Evolutionary conservation across 1,284 basidiomycete species (phyloP), one percentile per base, ranked within the genome.

Genomic region (Malassezia brasiliensis): DNA sequence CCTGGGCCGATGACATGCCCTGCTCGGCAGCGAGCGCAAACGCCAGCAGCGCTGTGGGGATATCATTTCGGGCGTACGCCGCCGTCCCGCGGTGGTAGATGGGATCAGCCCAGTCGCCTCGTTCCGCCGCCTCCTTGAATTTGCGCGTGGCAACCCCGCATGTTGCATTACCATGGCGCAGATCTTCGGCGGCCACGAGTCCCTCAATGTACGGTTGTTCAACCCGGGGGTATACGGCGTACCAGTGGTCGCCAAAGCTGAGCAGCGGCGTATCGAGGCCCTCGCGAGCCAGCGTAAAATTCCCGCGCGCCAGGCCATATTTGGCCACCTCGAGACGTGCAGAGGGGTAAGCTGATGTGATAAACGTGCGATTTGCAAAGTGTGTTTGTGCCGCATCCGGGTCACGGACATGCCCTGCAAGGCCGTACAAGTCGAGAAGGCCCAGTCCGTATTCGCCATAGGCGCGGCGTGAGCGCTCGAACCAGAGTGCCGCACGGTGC

Each of bases 341-440:
- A 28, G 25, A 28, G 25, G 25, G 25, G 7, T 28, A 28, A 7
- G 25, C 4, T 7, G 25, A 28, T 3, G 25, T 28, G 25, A 28
- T 28, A 7, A 28, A 28, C 25, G 25, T 4, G 25, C 25, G 25
- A 7, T 28, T 28, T 28, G 25, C 25, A 28, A 28, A 28, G 25
- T 28, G 25, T 7, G 25, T 4, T 28, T 28, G 25, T 28, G 25
- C 25, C 25, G 25, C 25, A 7, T 28, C 25, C 7, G 25, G 25
- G 25, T 77, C 0, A 89, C 93, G 69, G 96, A 90, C 44, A 90
- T 80, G 77, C 85, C 86, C 62, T 98, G 91, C 94, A n/a, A 98
- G 78, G 0, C 85, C 86, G 69, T 94, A 94, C 60, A 86, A 8
- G 15, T 10, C 36, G 5, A 37, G 10, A n/a, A 37, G 82, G 52